phyloP scores from a whole-genome alignment of 345 rosid species.

The Citrus sinensis region DNA sequence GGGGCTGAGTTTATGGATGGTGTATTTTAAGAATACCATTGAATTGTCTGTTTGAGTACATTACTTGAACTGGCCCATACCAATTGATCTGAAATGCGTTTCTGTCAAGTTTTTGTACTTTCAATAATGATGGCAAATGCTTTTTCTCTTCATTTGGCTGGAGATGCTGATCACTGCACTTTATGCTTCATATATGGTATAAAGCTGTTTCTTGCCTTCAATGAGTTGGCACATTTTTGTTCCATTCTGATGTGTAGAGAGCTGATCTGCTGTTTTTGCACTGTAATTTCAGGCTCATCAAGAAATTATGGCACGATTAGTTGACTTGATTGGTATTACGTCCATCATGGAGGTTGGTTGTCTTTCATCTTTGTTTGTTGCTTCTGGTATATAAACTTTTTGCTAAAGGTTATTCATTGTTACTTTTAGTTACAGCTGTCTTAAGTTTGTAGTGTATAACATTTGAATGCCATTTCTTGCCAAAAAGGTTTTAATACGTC shows the following conservation, averaged over 20 bases:
- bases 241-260: neutral
- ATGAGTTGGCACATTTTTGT: neutral
- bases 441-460: neutral
- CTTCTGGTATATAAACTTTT: conserved; percentile 10
- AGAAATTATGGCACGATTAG: conserved; percentile 60
- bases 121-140: neutral
- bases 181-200: neutral
- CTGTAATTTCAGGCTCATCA: conserved; percentile 63
- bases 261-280: conserved; percentile 16
- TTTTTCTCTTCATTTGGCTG: neutral
- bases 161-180: neutral
- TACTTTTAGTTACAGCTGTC: neutral
- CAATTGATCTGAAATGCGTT: neutral
- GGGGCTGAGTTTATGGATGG: neutral
- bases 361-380: conserved; percentile 15
- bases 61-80: neutral
- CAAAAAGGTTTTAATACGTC: conserved; percentile 75
- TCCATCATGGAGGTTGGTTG: conserved; percentile 91
- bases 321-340: conserved; percentile 89
- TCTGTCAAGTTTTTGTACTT: neutral
- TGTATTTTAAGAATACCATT: neutral
- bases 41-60: neutral
- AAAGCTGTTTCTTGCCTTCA: neutral
- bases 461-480: conserved; percentile 11
- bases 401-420: neutral